Evolutionary conservation across 257 asterid species (phyloP), one percentile per base, ranked within the genome.

Genomic region (Jasminum sambac): DNA sequence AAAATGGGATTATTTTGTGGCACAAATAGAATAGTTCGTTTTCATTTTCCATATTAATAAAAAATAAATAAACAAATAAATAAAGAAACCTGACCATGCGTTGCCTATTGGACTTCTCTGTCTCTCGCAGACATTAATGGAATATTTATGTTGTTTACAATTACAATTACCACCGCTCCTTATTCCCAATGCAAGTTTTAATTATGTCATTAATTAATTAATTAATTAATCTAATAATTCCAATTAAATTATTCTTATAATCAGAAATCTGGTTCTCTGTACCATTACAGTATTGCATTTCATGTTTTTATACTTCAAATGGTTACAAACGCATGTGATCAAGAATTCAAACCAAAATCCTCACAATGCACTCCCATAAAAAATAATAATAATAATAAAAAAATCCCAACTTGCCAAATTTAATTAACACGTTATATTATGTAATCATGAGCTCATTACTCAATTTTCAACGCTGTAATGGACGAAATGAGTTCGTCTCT

Each of bases 291-390:
- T 43, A 67, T 9, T 55, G 26, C 42, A 48, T 48, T 6, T 1
- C 36, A 25, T 23, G 25, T 14, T 76, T 70, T 17, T 57, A 25
- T 38, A 36, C 66, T 58, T 61, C 41, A 60, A 36, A 39, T 57
- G 64, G 30, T 6, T 66, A 57, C 25, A 24, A 67, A 78, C 7
- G 63, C 89, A 87, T 87, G 90, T 82, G 85, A 73, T 71, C 80
- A 68, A 52, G 82, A 74, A 72, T 76, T 72, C 66, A 57, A 77
- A 63, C 64, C 13, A 14, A 73, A 65, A 57, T 38, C 60, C 61
- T 36, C 39, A 61, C 66, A 13, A 46, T 67, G 30, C 59, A 66
- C 37, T 43, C 59, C 64, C 76, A 63, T 60, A 65, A 30, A 1
- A 30, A 65, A n/a, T n/a, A n/a, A n/a, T n/a, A n/a, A n/a, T n/a